Base-by-base conservation (phyloP, 441 rosid species). In the Jatropha multifida region DNA sequence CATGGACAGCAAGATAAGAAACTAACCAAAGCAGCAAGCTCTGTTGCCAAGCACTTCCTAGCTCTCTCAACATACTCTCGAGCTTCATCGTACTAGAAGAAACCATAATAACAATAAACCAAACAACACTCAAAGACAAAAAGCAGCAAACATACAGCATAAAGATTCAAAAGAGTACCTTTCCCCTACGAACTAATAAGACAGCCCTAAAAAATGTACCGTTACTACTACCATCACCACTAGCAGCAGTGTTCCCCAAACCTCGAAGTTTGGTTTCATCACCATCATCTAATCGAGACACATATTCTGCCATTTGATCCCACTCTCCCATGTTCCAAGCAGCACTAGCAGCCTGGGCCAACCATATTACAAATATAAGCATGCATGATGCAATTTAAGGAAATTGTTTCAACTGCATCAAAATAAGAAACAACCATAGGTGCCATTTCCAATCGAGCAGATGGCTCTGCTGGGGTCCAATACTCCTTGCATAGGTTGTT, bases 251-350 rank as follows among this genome's bases (percentile, higher is more conserved):
- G 81, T 96, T 94, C 73, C 97, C 94, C 85, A 97, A 87, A 81
- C 84, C 93, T 65, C 98, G 87, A 42, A 92, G 90, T 86, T 91
- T 97, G 77, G 97, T 88, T 84, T 94, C 99, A 86, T 97, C 99
- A 61, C 99, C 99, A 83, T 97, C 99, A 81, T 97, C 99, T 81
- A 97, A 85, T 72, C 92, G 89, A 74, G 93, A 92, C 67, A 94
- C 99, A 84, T 94, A 97, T 82, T 97, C 99, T 7, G 97, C 91
- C 99, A 97, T 97, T 82, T 94, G 99, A 84, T 97, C 99, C 99
- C 99, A 97, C 79, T 97, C 99, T 63, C 99, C 98, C 99, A 97
- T 94, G 84, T 92, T 94, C 99, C 99, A 97, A 77, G 99, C 99
- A 87, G 99, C 99, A 59, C 5, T 62, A 77, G 99, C 99, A 83